Evolutionary conservation across 2,329 filamentous ascomycete genomes (phyloP).

Genomic region (Acrodontium crateriforme): DNA sequence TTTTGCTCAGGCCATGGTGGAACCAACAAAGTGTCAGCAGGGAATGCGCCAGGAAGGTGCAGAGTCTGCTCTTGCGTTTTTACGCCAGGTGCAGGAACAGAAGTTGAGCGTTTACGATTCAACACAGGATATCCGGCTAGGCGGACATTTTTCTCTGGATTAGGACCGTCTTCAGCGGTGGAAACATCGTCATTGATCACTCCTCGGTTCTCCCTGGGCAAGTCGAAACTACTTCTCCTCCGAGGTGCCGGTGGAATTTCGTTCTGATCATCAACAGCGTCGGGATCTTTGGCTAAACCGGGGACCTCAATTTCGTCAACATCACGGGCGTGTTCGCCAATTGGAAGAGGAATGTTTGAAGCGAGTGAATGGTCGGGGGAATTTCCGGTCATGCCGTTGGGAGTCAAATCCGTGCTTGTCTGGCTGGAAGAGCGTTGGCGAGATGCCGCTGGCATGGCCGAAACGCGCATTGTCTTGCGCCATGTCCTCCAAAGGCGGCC

Average conservation of each 20-base stretch:
- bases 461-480: constrained; percentile 65
- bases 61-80: constrained; percentile 5
- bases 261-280: no score
- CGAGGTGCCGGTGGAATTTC: no score
- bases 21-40: constrained; percentile 4
- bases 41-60: constrained; percentile 8
- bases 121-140: no score
- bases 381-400: constrained; percentile 24
- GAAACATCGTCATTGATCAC: no score
- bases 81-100: constrained; percentile 10
- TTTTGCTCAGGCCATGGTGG: constrained; percentile 12
- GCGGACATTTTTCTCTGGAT: no score
- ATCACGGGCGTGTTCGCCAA: constrained; percentile 48
- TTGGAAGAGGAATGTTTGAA: constrained; percentile 54
- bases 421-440: background rate
- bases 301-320: constrained; percentile 70
- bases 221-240: no score
- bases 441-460: constrained; percentile 1
- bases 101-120: constrained; percentile 12
- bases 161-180: no score
- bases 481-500: constrained; percentile 88
- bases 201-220: no score
- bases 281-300: constrained; percentile 53
- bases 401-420: background rate
- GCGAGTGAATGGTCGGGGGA: constrained; percentile 30